These are phyloP conservation scores for Colletotrichum karsti DNA, from an alignment of 2,329 filamentous ascomycete genomes.

Conservation along the genomic window DNA sequence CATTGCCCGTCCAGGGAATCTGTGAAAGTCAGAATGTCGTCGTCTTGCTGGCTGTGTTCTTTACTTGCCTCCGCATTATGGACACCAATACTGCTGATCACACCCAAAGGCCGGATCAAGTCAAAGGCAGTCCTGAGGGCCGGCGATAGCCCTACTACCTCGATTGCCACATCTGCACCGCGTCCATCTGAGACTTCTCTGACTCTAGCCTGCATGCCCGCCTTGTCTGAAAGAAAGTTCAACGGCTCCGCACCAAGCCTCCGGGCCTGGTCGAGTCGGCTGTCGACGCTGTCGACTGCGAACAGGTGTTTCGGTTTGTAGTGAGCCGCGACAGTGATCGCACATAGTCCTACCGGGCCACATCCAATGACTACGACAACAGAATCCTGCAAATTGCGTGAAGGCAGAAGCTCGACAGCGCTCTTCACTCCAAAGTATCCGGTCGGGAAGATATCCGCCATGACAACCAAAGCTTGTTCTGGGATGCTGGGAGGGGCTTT, in stretches of 20 bases:
- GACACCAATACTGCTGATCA: constrained; percentile 79
- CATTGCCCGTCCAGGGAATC: constrained; percentile 72
- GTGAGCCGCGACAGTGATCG: constrained; percentile 78
- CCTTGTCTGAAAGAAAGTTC: constrained; percentile 74
- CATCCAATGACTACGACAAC: constrained; percentile 85
- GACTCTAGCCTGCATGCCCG: constrained; percentile 73
- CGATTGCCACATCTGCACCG: constrained; percentile 87
- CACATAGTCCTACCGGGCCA: constrained; percentile 86
- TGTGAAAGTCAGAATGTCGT: constrained; percentile 35
- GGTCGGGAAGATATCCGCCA: constrained; percentile 93
- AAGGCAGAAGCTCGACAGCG: constrained; percentile 70
- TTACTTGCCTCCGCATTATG: constrained; percentile 73
- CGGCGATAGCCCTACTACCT: constrained; percentile 76
- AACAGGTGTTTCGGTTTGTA: constrained; percentile 79
- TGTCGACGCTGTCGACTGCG: constrained; percentile 80
- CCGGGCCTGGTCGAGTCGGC: constrained; percentile 76
- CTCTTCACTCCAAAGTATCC: constrained; percentile 86
- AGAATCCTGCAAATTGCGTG: constrained; percentile 67
- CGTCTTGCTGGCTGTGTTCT: not conserved
- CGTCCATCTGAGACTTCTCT: constrained; percentile 79
- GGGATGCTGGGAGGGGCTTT: constrained; percentile 72
- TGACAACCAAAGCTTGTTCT: constrained; percentile 80
- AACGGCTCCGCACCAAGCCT: constrained; percentile 82
- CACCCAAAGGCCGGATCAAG: constrained; percentile 76
- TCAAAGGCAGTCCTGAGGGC: constrained; percentile 77